Percentiles rank a stretch among this genome's conserved stretches.
Conservation (phyloP, 495 filamentous ascomycete genomes). For the Letharia lupina region DNA sequence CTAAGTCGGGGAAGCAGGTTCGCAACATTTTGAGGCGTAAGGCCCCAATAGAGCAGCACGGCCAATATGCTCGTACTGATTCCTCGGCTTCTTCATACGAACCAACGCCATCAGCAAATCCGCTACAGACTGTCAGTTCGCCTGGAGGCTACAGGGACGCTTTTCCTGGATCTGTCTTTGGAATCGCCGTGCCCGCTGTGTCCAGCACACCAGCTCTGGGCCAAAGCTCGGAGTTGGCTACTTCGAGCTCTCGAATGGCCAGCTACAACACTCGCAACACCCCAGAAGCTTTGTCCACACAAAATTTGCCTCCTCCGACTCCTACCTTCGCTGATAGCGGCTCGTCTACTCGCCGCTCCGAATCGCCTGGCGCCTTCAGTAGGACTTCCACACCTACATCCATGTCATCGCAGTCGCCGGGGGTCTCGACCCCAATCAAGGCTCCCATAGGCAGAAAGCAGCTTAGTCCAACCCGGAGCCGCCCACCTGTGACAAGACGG, state of each 20-base stretch:
- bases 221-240: constrained; percentile 21
- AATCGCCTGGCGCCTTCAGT: constrained; percentile 85
- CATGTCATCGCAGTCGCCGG: constrained; percentile 89
- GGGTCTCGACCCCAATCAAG: constrained; percentile 56
- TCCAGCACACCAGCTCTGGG: constrained; percentile 13
- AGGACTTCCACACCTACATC: constrained; percentile 92
- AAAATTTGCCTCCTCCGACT: constrained; percentile 55
- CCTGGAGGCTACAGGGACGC: constrained; percentile 19
- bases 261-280: constrained; percentile 20
- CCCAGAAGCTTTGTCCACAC: constrained; percentile 16
- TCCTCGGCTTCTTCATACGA: constrained; percentile 24
- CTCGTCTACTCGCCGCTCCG: constrained; percentile 89
- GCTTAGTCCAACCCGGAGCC: constrained; percentile 54
- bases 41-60: constrained; percentile 22
- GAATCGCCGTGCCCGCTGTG: constrained; percentile 21
- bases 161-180: constrained; percentile 22
- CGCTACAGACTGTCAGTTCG: constrained; percentile 17
- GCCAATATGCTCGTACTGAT: constrained; percentile 21
- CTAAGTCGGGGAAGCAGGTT: constrained; percentile 14
- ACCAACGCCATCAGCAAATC: constrained; percentile 13
- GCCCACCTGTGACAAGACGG: constrained; percentile 60
- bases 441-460: constrained; percentile 47
- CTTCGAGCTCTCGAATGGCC: constrained; percentile 27
- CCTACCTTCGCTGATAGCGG: constrained; percentile 63
- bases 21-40: constrained; percentile 25